Evolutionary conservation across 331 rosid species (phyloP), one percentile per base, ranked within the genome.

Genomic region (Prunus yedoensis): DNA sequence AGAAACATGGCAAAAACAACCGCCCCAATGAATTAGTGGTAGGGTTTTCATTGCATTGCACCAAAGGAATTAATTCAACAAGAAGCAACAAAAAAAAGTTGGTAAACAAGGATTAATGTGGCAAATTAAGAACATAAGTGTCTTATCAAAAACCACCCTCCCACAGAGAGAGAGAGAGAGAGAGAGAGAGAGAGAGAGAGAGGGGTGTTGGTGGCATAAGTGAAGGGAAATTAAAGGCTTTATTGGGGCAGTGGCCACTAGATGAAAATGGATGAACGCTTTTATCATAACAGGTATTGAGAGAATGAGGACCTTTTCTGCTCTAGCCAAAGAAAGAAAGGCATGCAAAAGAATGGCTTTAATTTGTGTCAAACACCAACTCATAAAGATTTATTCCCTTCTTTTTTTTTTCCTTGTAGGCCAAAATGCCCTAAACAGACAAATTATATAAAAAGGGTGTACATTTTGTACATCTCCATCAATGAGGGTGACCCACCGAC

Each of bases 21-120:
- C 82, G 86, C 80, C 86, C 91, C 83, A 79, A 41, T 70, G 71
- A 46, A 68, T n/a, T 57, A 82, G 83, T 80, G 79, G 78, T 45
- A 53, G 23, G 57, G 43, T 51, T 69, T 69, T 16, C 75, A 21
- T 71, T 57, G 54, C 77, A 58, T 46, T 68, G 64, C 49, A 72
- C 59, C 70, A 38, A 75, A 71, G 25, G 53, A 41, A 57, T 32
- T 41, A 80, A 78, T 69, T 78, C 51, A 78, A 63, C 56, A 18
- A 69, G 35, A 43, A 32, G 60, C 25, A 77, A 47, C 45, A 17
- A 18, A 30, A 69, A 68, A 78, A 81, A 79, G 77, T 79, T 52
- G 79, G 61, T 68, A 57, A 27, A 51, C 4, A 68, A 60, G 74
- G 67, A 49, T 57, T 32, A 56, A 85, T 73, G 59, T 86, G 85